Percentiles rank a stretch among this genome's conserved stretches.
Evolutionary conservation across 768 basidiomycete genomes (phyloP).

Genomic region (Mycena rosella): DNA sequence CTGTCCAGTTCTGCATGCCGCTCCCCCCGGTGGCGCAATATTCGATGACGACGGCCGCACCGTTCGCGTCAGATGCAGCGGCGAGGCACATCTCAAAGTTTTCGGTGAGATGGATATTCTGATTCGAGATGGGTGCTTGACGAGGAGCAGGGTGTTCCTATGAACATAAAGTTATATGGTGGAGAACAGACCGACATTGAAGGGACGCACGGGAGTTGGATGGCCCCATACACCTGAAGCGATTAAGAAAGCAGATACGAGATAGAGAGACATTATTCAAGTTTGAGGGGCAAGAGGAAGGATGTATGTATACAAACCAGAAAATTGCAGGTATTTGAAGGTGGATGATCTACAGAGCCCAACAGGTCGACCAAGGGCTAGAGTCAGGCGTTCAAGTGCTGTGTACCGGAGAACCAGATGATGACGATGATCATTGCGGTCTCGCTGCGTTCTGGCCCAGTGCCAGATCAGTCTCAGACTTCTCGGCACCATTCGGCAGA

Average conservation of each 20-base stretch:
- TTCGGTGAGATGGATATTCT: conserved; percentile 18
- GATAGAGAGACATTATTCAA: neutral
- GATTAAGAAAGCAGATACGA: neutral
- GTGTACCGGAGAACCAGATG: no score
- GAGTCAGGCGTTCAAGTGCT: no score
- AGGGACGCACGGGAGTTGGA: neutral
- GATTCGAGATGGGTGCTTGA: conserved; percentile 4
- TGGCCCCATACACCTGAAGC: neutral
- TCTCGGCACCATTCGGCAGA: no score
- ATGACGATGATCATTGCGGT: no score
- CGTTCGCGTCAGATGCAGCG: conserved; percentile 36
- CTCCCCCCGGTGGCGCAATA: conserved; percentile 34
- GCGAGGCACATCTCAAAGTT: conserved; percentile 25
- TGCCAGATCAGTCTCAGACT: no score
- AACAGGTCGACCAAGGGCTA: no score
- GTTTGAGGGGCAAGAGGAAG: neutral
- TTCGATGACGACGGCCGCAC: conserved; percentile 40
- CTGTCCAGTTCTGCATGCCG: conserved; percentile 40
- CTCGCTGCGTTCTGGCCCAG: no score
- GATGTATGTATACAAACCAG: neutral
- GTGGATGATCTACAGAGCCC: no score
- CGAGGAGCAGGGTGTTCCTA: conserved; percentile 1
- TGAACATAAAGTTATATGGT: conserved; percentile 5
- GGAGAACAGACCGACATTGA: neutral
- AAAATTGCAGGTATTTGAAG: no score